Evolutionary conservation across 805 yeast genomes (phyloP), one percentile per base, ranked within the genome.

Genomic region (Torulaspora franciscae): DNA sequence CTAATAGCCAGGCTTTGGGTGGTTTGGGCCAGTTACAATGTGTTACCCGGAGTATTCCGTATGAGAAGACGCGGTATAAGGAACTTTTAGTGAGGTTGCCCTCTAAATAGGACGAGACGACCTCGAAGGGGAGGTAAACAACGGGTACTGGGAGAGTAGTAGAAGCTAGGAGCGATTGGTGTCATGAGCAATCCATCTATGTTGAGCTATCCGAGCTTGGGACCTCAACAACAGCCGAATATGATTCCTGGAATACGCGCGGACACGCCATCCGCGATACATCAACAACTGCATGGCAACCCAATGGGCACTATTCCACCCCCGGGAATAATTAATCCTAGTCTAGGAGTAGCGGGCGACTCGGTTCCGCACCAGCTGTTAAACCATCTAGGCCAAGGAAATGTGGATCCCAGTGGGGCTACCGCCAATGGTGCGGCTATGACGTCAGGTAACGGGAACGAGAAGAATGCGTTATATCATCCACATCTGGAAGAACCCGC

Each of bases 401-500:
- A 24, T 34, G 44, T 37, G 8, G 47, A 32, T 40, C 41, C 30
- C 34, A 40, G 34, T 19, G 46, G 40, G 7, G 40, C 22, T 3
- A 5, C 23, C 8, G 43, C 49, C 30, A 33, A 46, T 32, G 40
- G 40, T 40, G 32, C 44, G 42, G 32, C 50, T 30, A 19, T 22
- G 14, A 28, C 23, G n/a, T 24, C 42, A 10, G 33, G 27, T 10
- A 44, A 48, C 27, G 37, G 28, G 11, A 64, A 62, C 39, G 56
- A 59, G 4, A 62, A 56, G 35, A 64, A 64, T 49, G 67, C 69
- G 14, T 50, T 54, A 11, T 61, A 54, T 40, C 69, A 65, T 42
- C 68, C 68, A 13, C 67, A 61, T 52, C 44, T 63, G 11, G 65
- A 59, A 28, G 67, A 64, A 36, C 62, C 64, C 13, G 40, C 58